Base-by-base conservation (phyloP, 1,284 basidiomycete species). In the Cystobasidium pallidum region DNA sequence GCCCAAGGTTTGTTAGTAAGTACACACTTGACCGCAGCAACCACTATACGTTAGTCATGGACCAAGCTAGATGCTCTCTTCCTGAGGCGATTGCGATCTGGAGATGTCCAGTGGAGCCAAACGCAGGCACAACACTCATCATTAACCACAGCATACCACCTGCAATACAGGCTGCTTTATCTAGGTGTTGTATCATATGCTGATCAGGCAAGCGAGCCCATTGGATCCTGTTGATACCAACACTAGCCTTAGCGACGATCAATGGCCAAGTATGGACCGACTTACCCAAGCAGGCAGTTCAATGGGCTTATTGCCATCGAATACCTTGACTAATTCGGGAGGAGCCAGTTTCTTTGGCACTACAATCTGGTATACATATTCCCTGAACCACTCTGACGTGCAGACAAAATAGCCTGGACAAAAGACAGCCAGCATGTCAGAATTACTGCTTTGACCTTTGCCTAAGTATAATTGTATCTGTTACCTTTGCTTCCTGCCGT, bases 281-380 rank as follows among this genome's bases (percentile, higher is more conserved):
- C 61, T 26, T 49, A 64, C 92, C 92, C 92, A 95, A 57, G 89
- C 85, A 11, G 91, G 88, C 43, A 94, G 82, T 34, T 90, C 86
- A 45, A 86, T 82, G 71, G 83, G 82, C 52, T 91, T 83, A 8
- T 84, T 86, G 19, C 83, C 81, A 76, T 95, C 91, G 72, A 87
- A 89, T n/a, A 94, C 86, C 78, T 88, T 86, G 51, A 89, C 86
- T 66, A 93, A 88, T 62, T 91, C 88, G 81, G 86, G 88, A 21
- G 90, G 88, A 11, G 59, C 57, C 21, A 63, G 41, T 15, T 61
- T 61, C 51, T 88, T 89, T 41, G 91, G 91, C 8, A 92, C 87
- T 11, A 95, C 93, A 34, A 94, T 87, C 81, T 94, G 92, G 82
- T 91, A 94, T 39, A 87, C 89, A 76, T 80, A 92, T 88, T 97